Evolutionary conservation across 768 basidiomycete species (phyloP).

Genomic region (Gloeophyllum trabeum): DNA sequence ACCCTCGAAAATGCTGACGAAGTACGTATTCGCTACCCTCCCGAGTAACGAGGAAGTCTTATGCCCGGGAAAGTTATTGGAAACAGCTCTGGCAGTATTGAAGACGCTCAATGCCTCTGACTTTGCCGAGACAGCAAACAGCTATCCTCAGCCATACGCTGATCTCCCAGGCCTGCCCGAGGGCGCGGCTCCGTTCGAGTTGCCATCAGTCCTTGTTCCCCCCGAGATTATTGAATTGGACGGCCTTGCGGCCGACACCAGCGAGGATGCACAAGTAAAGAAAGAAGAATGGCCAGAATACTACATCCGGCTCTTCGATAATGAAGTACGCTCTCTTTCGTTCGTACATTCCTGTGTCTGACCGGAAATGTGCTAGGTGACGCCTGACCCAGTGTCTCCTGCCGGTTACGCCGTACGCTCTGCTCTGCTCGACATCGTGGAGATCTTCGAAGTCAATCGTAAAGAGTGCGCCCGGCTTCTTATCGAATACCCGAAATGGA

Average conservation of each 20-base stretch:
- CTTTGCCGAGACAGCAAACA: slow-evolving; percentile 43
- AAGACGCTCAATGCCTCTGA: slow-evolving; percentile 47
- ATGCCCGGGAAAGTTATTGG: slow-evolving; percentile 68
- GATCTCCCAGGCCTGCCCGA: slow-evolving; percentile 32
- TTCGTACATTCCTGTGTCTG: background rate
- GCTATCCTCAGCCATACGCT: slow-evolving; percentile 57
- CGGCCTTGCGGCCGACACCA: slow-evolving; percentile 51
- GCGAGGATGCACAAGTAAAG: slow-evolving; percentile 62
- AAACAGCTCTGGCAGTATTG: slow-evolving; percentile 53
- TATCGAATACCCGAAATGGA: slow-evolving; percentile 81
- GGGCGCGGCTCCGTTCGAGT: slow-evolving; percentile 38
- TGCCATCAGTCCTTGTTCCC: slow-evolving; percentile 76
- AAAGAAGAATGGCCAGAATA: slow-evolving; percentile 80
- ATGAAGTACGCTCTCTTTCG: slow-evolving; percentile 22
- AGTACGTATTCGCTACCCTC: slow-evolving; percentile 31
- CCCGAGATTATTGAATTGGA: slow-evolving; percentile 83
- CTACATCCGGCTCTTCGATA: slow-evolving; percentile 57
- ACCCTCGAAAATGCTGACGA: slow-evolving; percentile 47
- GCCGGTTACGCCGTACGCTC: slow-evolving; percentile 74
- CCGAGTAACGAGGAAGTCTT: background rate
- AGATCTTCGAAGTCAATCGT: slow-evolving; percentile 91
- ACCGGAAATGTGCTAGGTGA: slow-evolving; percentile 34
- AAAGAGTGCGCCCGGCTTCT: slow-evolving; percentile 88
- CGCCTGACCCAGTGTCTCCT: slow-evolving; percentile 63
- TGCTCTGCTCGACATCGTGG: slow-evolving; percentile 63